phyloP scores from a whole-genome alignment of 305 asterid species.

The Salvia sclarea region DNA sequence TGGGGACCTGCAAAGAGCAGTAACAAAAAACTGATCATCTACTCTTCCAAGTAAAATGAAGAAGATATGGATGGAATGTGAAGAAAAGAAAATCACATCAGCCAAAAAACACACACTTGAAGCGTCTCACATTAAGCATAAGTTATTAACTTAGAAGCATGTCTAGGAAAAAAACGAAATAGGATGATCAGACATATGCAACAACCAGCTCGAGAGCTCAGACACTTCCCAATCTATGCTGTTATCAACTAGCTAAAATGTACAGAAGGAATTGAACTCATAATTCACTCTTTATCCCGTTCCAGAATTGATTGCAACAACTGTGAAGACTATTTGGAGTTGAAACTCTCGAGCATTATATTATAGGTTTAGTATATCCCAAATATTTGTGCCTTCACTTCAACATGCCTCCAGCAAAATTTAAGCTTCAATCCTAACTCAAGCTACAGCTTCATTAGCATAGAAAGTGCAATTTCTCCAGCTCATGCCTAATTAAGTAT shows the following conservation, averaged over 20 bases:
- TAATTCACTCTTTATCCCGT: neutral
- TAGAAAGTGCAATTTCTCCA: neutral
- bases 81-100: neutral
- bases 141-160: neutral
- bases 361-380: neutral
- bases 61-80: neutral
- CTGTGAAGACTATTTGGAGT: neutral
- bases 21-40: slow-evolving; percentile 14
- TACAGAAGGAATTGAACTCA: neutral
- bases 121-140: neutral
- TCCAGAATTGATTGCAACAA: neutral
- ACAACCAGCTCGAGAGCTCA: neutral
- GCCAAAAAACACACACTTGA: neutral
- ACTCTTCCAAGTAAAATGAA: neutral
- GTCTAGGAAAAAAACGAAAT: neutral
- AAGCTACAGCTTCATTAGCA: slow-evolving; percentile 12
- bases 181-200: neutral
- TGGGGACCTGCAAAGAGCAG: slow-evolving; percentile 73
- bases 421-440: neutral
- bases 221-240: neutral
- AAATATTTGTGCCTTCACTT: neutral
- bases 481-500: neutral
- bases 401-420: neutral
- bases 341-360: neutral
- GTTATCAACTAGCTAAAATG: slow-evolving; percentile 5